Percentiles rank a stretch among this genome's conserved stretches.
phyloP scores from a whole-genome alignment of 1,284 basidiomycete species.

The Rhodotorula sp. region DNA sequence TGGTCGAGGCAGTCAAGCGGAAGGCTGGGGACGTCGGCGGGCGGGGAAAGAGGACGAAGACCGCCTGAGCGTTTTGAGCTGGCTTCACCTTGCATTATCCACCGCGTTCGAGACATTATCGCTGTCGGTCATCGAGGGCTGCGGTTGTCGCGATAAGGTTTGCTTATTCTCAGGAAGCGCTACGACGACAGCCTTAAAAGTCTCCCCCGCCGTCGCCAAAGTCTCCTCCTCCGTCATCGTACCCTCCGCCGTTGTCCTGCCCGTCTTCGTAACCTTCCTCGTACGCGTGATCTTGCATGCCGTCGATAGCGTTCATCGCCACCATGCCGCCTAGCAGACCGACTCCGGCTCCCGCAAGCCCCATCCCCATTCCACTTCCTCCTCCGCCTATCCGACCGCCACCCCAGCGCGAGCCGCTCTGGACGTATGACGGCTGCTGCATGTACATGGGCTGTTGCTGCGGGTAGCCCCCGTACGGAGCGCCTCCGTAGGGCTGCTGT shows the following conservation, averaged over 20 bases:
- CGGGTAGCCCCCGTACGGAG: not conserved
- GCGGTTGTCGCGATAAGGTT: too few species aligned
- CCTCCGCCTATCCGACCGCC: conserved; percentile 9
- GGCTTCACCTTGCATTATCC: not conserved
- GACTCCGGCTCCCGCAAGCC: conserved; percentile 13
- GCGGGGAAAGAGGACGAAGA: conserved; percentile 35
- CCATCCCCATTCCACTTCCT: conserved; percentile 13
- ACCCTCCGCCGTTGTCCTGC: conserved; percentile 11
- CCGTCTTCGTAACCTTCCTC: conserved; percentile 16
- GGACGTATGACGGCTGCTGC: conserved; percentile 2
- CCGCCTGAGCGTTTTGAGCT: not conserved
- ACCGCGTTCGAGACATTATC: too few species aligned
- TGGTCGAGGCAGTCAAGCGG: conserved; percentile 83
- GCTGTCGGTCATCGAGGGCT: not conserved
- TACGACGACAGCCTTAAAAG: conserved; percentile 2
- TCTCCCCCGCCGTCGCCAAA: conserved; percentile 19
- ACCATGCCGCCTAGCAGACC: conserved; percentile 19
- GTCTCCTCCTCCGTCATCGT: not conserved
- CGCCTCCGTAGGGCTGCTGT: not conserved
- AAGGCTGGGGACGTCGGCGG: conserved; percentile 52
- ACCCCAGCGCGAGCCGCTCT: conserved; percentile 3
- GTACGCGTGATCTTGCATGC: conserved; percentile 17
- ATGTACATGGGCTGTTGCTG: conserved; percentile 9
- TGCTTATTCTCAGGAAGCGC: too few species aligned
- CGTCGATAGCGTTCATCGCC: conserved; percentile 1